Base-by-base conservation (phyloP, 495 filamentous ascomycete genomes). In the Penicillium soppii region DNA sequence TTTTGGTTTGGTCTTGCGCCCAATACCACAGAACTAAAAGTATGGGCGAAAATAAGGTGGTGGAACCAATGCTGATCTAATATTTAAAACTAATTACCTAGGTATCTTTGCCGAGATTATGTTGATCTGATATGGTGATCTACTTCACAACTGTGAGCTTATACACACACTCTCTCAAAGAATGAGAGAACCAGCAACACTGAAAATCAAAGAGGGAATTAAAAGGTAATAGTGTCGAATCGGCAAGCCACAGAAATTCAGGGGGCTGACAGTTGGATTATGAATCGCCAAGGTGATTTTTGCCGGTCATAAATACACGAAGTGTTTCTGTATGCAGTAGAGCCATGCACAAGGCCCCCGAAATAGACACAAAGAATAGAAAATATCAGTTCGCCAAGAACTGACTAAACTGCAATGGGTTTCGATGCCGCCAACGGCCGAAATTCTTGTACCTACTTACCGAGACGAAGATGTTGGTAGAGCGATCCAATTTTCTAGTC, bases 1-100 rank as follows among this genome's bases (percentile, higher is more conserved):
- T n/a, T n/a, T 3, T 7, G 5, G 3, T 32, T 40, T 13, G 5
- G 40, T 8, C 5, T 43, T 29, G 13, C 13, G 43, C 12, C 19
- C 15, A 25, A 27, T 33, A 13, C n/a, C 13, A 1, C 25, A 4
- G 20, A 19, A 4, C 1, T 9, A 17, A 9, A 25, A 12, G 9
- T 33, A 12, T 30, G 40, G 43, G 43, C 30, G 16, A 47, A 61
- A 54, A 39, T 61, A 61, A 61, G 58, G 47, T 61, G 54, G 58
- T 61, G 58, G 57, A 57, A 54, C 57, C 57, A 25, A 5, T 47
- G 53, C 10, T 50, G 50, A 60, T 54, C 53, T 42, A 42, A 45
- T 10, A 21, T 36, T 15, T 43, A 47, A 43, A 47, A 47, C 37
- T 41, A 25, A n/a, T n/a, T n/a, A n/a, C n/a, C n/a, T n/a, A n/a